Conservation (phyloP, 2,329 filamentous ascomycete genomes). For the Tolypocladium inflatum region DNA sequence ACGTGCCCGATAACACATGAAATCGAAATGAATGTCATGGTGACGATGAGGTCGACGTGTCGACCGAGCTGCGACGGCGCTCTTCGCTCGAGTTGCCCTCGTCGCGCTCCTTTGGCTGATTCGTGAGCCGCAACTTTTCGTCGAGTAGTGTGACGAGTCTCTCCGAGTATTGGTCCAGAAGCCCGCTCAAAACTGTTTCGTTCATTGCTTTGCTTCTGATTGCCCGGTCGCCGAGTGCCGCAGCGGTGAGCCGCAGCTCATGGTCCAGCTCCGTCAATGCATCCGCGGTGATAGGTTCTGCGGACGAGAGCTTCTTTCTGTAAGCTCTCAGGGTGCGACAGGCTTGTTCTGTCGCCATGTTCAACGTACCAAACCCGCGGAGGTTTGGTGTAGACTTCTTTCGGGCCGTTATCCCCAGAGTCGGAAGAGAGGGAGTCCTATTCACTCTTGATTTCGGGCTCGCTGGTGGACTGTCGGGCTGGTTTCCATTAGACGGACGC, state of each 20-base stretch:
- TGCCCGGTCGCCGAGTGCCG: conserved; percentile 48
- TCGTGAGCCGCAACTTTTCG: conserved; percentile 52
- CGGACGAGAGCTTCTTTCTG: conserved; percentile 51
- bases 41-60: conserved; percentile 24
- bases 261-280: conserved; percentile 53
- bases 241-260: conserved; percentile 52
- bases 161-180: conserved; percentile 69
- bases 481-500: conserved; percentile 32
- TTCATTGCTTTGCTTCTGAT: conserved; percentile 45
- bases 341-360: conserved; percentile 54
- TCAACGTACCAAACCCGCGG: conserved; percentile 45
- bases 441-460: conserved; percentile 39
- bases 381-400: conserved; percentile 40
- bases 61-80: conserved; percentile 22
- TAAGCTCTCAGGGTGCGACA: conserved; percentile 53
- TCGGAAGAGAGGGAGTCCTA: conserved; percentile 45
- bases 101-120: conserved; percentile 21
- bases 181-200: conserved; percentile 49
- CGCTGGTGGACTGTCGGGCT: conserved; percentile 36
- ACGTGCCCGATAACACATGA: not conserved
- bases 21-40: conserved; percentile 12
- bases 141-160: conserved; percentile 62
- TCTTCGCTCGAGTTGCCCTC: conserved; percentile 18
- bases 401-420: conserved; percentile 32
- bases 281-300: conserved; percentile 47